Conservation (phyloP, 371 early-diverging fungal genomes). For the Mortierella sp. region DNA sequence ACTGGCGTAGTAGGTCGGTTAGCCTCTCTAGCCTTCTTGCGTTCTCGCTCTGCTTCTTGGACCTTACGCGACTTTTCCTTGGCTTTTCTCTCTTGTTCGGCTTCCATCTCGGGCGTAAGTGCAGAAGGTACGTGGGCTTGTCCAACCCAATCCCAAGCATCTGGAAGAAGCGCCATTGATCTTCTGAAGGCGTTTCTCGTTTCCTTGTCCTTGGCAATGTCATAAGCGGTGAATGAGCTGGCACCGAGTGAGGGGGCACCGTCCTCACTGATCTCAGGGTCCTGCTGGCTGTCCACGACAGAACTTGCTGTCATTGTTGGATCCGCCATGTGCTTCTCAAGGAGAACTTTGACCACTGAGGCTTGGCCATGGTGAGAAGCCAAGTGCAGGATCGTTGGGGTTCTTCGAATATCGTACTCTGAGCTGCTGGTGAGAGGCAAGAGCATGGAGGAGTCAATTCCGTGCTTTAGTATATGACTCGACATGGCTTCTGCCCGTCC, state of each 20-base stretch:
- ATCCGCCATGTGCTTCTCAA: constrained; percentile 80
- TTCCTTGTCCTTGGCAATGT: constrained; percentile 79
- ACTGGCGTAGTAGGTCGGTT: constrained; percentile 56
- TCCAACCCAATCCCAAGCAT: constrained; percentile 76
- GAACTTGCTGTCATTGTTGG: constrained; percentile 72
- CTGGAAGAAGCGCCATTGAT: constrained; percentile 73
- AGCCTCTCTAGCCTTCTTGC: constrained; percentile 62
- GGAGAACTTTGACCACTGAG: constrained; percentile 70
- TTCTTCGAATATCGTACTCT: constrained; percentile 59
- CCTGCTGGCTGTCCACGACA: constrained; percentile 14
- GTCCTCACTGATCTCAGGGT: background rate
- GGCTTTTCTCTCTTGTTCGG: constrained; percentile 70
- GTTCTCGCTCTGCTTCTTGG: constrained; percentile 59
- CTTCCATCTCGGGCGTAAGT: constrained; percentile 81
- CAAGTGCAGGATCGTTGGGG: constrained; percentile 79
- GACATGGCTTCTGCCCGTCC: constrained; percentile 67
- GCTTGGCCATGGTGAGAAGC: constrained; percentile 70
- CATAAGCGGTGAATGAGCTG: constrained; percentile 82
- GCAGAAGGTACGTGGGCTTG: constrained; percentile 82
- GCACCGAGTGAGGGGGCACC: constrained; percentile 16
- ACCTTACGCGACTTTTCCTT: constrained; percentile 71
- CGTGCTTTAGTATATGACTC: constrained; percentile 56
- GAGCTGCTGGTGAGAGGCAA: constrained; percentile 65
- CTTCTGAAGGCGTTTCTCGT: constrained; percentile 86
- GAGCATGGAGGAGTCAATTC: constrained; percentile 36